Evolutionary conservation across 371 early-diverging fungal species (phyloP).

Genomic region (Phascolomyces articulosus): DNA sequence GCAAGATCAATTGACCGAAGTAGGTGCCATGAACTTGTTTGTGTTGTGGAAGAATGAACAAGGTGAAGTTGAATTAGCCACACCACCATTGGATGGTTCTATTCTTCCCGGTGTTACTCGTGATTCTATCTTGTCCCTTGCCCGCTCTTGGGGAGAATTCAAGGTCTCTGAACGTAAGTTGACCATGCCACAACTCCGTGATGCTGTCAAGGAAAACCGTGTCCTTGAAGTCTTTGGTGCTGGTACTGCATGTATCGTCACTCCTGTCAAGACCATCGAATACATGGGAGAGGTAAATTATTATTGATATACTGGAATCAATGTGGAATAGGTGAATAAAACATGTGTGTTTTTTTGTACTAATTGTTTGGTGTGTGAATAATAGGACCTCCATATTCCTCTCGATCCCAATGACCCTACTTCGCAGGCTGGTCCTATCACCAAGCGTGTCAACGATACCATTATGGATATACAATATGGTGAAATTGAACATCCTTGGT

Average conservation of each 20-base stretch:
- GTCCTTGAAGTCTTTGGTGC: conserved; percentile 86
- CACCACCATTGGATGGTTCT: conserved; percentile 94
- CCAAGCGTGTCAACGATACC: conserved; percentile 83
- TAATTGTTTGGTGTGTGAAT: no score
- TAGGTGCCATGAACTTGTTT: conserved; percentile 97
- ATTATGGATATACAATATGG: conserved; percentile 96
- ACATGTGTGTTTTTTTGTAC: no score
- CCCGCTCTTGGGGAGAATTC: conserved; percentile 87
- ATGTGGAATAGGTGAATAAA: no score
- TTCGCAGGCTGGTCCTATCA: conserved; percentile 89
- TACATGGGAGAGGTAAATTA: conserved; percentile 58
- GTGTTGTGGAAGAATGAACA: conserved; percentile 80
- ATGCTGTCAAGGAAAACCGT: conserved; percentile 77
- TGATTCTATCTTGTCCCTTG: conserved; percentile 86
- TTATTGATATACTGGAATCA: background rate
- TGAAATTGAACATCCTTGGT: conserved; percentile 77
- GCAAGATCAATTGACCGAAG: conserved; percentile 89
- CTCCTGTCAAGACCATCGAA: conserved; percentile 86
- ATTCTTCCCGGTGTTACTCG: conserved; percentile 98
- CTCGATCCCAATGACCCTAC: conserved; percentile 84
- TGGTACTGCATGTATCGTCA: conserved; percentile 96
- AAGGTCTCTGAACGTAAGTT: conserved; percentile 87
- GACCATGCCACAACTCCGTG: conserved; percentile 82
- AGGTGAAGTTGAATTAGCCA: conserved; percentile 85
- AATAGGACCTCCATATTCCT: conserved; percentile 74